Conservation (phyloP, 73 alveolate species). For the Breviolum minutum region DNA sequence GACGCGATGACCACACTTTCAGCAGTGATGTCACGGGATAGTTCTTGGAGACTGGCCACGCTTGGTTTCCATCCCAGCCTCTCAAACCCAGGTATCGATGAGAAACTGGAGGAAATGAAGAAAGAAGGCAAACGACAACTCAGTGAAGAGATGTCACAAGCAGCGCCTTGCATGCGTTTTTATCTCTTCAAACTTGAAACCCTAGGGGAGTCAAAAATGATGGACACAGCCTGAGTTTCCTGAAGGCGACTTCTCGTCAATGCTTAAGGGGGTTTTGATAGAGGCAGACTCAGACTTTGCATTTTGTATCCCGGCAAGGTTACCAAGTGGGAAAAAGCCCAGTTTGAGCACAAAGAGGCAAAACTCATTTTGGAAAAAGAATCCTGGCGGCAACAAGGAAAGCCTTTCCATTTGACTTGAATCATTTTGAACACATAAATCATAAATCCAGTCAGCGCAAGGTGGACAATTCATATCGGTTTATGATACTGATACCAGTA, state of each 20-base stretch:
- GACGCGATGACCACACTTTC: not conserved
- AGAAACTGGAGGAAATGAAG: slow-evolving; percentile 80
- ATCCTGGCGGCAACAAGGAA: not conserved
- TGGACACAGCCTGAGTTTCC: too few relatives aligned
- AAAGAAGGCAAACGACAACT: slow-evolving; percentile 88
- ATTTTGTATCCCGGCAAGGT: not conserved
- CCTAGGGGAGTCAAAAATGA: not conserved
- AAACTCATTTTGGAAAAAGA: slow-evolving; percentile 76
- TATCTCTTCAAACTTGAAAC: not conserved
- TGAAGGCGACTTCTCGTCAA: not conserved
- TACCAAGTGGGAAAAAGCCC: slow-evolving; percentile 83
- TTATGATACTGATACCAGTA: too few relatives aligned
- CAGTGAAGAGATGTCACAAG: slow-evolving; percentile 92
- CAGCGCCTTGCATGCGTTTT: not conserved
- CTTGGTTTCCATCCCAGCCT: not conserved
- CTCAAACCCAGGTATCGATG: slow-evolving; percentile 47
- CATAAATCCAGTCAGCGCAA: too few relatives aligned
- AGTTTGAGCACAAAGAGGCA: slow-evolving; percentile 83
- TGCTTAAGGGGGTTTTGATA: not conserved
- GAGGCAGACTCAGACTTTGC: not conserved
- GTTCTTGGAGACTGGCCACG: too few relatives aligned
- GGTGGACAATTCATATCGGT: too few relatives aligned
- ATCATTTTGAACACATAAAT: too few relatives aligned
- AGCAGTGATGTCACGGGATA: not conserved
- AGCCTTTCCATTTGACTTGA: not conserved